Evolutionary conservation across 805 yeast species (phyloP).

Genomic region (Kuraishia cidri): DNA sequence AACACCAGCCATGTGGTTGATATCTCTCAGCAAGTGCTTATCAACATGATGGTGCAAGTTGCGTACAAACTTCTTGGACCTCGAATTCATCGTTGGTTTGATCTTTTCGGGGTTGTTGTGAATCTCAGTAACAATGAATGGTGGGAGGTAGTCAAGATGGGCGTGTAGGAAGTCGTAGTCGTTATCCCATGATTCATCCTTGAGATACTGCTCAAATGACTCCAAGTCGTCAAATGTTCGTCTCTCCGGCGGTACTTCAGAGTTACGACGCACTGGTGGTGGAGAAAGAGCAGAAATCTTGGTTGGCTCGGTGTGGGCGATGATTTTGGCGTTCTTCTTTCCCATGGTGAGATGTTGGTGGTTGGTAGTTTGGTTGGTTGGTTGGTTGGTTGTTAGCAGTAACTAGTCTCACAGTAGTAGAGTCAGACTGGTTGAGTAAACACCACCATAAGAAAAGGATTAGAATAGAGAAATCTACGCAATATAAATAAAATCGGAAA

Average conservation of each 20-base stretch:
- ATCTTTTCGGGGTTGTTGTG: conserved; percentile 62
- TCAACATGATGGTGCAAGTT: conserved; percentile 65
- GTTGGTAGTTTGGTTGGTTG: background rate
- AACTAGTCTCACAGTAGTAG: too few species aligned
- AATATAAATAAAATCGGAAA: too few species aligned
- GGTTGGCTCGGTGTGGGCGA: conserved; percentile 3
- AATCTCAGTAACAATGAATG: conserved; percentile 54
- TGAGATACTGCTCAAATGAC: conserved; percentile 49
- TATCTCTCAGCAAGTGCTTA: conserved; percentile 55
- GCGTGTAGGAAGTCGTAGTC: conserved; percentile 66
- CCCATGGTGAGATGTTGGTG: conserved; percentile 1
- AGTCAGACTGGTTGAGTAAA: too few species aligned
- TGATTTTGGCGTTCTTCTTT: background rate
- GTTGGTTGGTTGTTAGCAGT: too few species aligned
- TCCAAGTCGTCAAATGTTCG: conserved; percentile 46
- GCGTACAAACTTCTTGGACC: conserved; percentile 58
- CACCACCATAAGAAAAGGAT: too few species aligned
- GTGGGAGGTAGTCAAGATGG: conserved; percentile 61
- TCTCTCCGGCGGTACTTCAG: conserved; percentile 9
- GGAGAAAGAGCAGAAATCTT: conserved; percentile 1
- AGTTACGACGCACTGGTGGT: background rate
- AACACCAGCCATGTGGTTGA: conserved; percentile 46
- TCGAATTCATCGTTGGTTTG: conserved; percentile 60
- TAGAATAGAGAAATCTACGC: too few species aligned
- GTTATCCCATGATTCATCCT: conserved; percentile 71